Base-by-base conservation (phyloP, 768 basidiomycete species). In the Rossbeevera mucosa region DNA sequence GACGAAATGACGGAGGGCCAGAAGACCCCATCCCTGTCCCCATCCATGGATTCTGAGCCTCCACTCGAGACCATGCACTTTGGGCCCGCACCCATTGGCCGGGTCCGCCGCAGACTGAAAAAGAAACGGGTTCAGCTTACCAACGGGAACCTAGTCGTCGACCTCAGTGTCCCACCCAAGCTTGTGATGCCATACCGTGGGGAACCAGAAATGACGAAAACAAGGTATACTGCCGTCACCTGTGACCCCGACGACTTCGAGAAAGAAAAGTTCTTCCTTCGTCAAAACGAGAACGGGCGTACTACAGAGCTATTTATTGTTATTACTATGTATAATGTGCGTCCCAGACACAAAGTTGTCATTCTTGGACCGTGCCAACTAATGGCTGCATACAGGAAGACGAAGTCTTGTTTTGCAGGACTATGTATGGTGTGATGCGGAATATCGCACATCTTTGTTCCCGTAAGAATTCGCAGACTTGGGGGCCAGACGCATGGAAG, bases 401-500 rank as follows among this genome's bases (percentile, higher is more conserved):
- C 62, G 94, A 98, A 60, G 74, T 92, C 8, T 73, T 96, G 9
- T 94, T 98, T 70, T 91, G 90, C 67, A 75, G 95, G 52, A 97
- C 95, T 7, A 75, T 98, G 71, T 88, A 94, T 66, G 95, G 95
- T 24, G 92, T 98, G 12, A 96, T 96, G 91, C 80, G 80, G 42
- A 91, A 90, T 63, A 88, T 90, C 43, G 76, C 85, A 6, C 86
- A 88, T 68, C 73, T 90, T 18, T 91, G 89, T 63, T 82, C 88
- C 20, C 82, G 95, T 26, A 91, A 90, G 64, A 87, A 87, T 54
- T 92, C 89, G 9, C 89, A 91, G 61, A 96, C 92, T 5, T 98
- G 95, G 95, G 95, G 95, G 3, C 81, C 83, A 4, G 93, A 95
- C 42, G 88, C 92, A 4, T 98, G 95, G 95, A 92, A 97, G 70